Evolutionary conservation across 2,329 filamentous ascomycete species (phyloP), one percentile per base, ranked within the genome.

Genomic region (Apiospora sp.): DNA sequence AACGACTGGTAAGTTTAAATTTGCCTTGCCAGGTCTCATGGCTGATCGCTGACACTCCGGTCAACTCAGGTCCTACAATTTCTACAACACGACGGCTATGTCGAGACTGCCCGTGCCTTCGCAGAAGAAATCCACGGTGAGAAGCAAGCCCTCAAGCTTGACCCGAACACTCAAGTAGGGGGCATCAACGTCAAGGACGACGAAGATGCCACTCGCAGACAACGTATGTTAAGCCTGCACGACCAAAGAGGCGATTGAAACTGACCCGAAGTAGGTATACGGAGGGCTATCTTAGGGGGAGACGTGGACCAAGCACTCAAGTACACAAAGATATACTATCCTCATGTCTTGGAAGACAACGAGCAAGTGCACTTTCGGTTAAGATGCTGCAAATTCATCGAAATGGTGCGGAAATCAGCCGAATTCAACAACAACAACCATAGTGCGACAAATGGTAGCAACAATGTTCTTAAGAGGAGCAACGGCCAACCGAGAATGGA

Each of bases 281-380:
- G 96, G 71, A 88, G 90, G 75, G 93, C 95, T 0, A 94, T 99
- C 67, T 87, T 98, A 3, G 93, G 97, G 73, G 96, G 96, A 30
- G 94, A 99, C 78, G 94, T 99, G 73, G 96, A 98, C 82, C 91
- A 89, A 76, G 96, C 96, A 0, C 87, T 98, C n/a, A 93, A 95
- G 81, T 89, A 92, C 77, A 97, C 94, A 3, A 90, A 92, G 69
- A 86, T 87, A 16, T 94, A 92, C 79, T 99, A 98, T 78, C 93
- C 94, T 6, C 87, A 89, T 34, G 94, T 98, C 1, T 87, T 99
- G 24, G 87, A 90, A 67, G 89, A 94, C 30, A 94, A 98, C 78
- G 91, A 94, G 71, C 91, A 94, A 71, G 94, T 98, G 22, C 92
- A 95, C 80, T 98, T 99, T 83, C 93, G 92, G 72, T 86, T 99